Evolutionary conservation across 177 flowering plant species (phyloP), one percentile per base, ranked within the genome.

Genomic region (Vitis hybrid): DNA sequence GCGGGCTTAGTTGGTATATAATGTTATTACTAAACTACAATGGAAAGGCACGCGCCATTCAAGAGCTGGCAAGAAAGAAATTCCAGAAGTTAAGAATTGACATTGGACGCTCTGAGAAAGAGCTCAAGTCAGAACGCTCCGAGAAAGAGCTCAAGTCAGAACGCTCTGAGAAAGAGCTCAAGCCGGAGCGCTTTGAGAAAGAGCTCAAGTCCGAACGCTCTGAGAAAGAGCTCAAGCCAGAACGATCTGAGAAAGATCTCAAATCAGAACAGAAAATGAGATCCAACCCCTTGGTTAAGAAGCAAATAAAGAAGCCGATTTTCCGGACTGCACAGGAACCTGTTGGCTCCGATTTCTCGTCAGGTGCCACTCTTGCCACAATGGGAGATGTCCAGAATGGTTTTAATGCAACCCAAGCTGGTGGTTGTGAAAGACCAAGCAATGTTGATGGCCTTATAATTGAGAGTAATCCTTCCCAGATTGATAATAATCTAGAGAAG

Each of bases 321-420:
- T 29, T 65, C 75, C 82, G 78, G 56, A 66, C 79, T 19, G 45
- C 74, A 45, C 88, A 83, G 67, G 99, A 94, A 71, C 86, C 86
- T 67, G 83, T 85, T 72, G 87, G 90, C 50, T 90, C 96, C 66
- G 99, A 93, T 82, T 90, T 94, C 81, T 88, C 89, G 19, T 82
- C 90, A 64, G 98, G 92, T 63, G 93, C 93, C 34, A 84, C 94
- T 79, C 89, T 91, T 74, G 92, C 98, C 29, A 82, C 86, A 8
- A 62, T 71, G 10, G 88, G 83, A 49, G 93, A 90, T 71, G 18
- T 73, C 13, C 84, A 69, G 52, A 82, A 80, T 57, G 66, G 74
- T 77, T 66, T 75, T 3, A 79, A 79, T 61, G 63, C 72, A 56
- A 51, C 51, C 39, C 88, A 81, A 71, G 76, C 72, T 61, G 71